Evolutionary conservation across 306 rosid species (phyloP), one percentile per base, ranked within the genome.

Genomic region (Corylus avellana): DNA sequence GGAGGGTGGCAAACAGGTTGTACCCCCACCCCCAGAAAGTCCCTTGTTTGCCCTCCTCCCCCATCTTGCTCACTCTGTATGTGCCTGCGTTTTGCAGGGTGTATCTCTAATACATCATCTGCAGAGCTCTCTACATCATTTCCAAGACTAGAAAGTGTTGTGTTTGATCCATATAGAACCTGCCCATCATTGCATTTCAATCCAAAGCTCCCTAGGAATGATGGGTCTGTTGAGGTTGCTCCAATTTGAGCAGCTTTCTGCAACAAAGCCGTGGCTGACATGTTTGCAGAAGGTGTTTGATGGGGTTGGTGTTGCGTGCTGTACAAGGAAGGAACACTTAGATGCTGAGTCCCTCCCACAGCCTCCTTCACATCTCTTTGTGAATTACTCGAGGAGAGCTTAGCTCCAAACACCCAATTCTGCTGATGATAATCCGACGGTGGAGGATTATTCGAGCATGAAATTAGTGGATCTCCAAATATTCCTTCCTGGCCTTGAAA

Each of bases 231-330:
- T 8, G 94, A 90, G 50, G 88, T 89, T 74, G 90, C 81, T 6
- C 98, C 97, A 39, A 92, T 85, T 74, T 94, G 90, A 18, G 97
- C 92, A 50, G 98, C 98, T 81, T 94, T 94, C 8, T 89, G 98
- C 62, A 94, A 47, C 84, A 94, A 85, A 69, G 98, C 98, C 0
- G 98, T 94, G 32, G 98, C 98, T n/a, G 98, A 94, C 95, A 91
- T 89, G 79, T 86, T 89, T 4, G 90, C 79, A 17, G 85, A 75
- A 9, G 78, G 79, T 57, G 93, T 73, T 73, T 82, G 87, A 17
- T 75, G 84, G 0, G 85, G 2, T 37, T 86, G 87, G 25, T 85
- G 86, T 80, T 92, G 91, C 20, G 83, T 81, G 81, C 91, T 88
- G 78, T 89, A 92, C 80, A 92, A 75, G 17, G 92, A 90, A 84